Evolutionary conservation across 2,329 filamentous ascomycete species (phyloP).

Genomic region (Botrytis fragariae): DNA sequence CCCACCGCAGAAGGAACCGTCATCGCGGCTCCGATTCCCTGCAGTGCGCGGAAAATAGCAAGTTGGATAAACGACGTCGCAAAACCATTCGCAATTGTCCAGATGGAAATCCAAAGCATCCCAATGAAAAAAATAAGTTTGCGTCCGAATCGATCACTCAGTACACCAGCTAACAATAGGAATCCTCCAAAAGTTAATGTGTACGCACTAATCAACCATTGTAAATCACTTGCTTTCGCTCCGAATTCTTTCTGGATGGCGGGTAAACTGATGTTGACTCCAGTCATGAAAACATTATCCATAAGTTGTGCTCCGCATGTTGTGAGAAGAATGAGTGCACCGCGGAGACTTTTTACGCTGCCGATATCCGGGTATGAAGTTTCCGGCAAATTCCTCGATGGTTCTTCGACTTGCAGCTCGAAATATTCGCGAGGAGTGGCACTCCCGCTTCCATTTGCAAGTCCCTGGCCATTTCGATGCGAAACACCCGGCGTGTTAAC

Average conservation of each 20-base stretch:
- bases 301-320: constrained; percentile 45
- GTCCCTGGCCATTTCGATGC: background rate
- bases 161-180: constrained; percentile 38
- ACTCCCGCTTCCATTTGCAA: background rate
- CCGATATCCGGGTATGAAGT: constrained; percentile 27
- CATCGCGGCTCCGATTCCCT: constrained; percentile 47
- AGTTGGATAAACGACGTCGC: constrained; percentile 45
- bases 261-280: constrained; percentile 43
- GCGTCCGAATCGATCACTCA: constrained; percentile 37
- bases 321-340: constrained; percentile 41
- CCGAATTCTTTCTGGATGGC: constrained; percentile 43
- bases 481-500: background rate
- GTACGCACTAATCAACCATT: constrained; percentile 45
- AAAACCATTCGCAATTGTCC: constrained; percentile 42
- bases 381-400: background rate
- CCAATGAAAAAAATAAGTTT: constrained; percentile 43
- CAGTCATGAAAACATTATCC: constrained; percentile 47
- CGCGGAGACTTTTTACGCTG: constrained; percentile 41
- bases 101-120: constrained; percentile 40
- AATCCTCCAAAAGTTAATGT: constrained; percentile 43
- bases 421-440: background rate
- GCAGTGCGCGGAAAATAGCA: constrained; percentile 45
- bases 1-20: constrained; percentile 48
- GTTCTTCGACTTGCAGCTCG: constrained; percentile 8
- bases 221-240: constrained; percentile 40